These are phyloP conservation scores for Camillea tinctor DNA, from an alignment of 2,329 filamentous ascomycete species.

Conservation along the genomic window DNA sequence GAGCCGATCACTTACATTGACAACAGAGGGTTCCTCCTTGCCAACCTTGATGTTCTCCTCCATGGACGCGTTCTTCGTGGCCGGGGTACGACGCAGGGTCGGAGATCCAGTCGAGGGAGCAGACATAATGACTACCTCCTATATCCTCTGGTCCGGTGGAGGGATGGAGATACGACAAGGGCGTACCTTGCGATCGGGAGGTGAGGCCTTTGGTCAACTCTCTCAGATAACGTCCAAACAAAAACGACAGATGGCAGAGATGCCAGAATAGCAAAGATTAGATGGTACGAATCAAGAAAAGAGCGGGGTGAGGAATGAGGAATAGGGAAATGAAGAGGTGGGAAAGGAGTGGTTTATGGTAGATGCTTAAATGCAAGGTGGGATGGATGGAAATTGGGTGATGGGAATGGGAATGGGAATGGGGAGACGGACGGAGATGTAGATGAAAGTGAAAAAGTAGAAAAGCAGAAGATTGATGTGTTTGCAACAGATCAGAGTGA, in stretches of 20 bases:
- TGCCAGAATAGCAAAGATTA: slow-evolving; percentile 31
- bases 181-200: slow-evolving; percentile 1
- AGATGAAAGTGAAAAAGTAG: slow-evolving; percentile 1
- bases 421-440: too few relatives aligned
- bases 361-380: background rate
- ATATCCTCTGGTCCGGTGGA: background rate
- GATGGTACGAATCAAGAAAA: slow-evolving; percentile 25
- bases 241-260: slow-evolving; percentile 30
- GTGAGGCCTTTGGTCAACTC: slow-evolving; percentile 13
- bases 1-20: slow-evolving; percentile 33
- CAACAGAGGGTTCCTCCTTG: slow-evolving; percentile 35
- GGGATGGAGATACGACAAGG: background rate
- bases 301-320: slow-evolving; percentile 6
- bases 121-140: slow-evolving; percentile 36
- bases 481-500: slow-evolving; percentile 2
- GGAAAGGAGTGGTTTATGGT: slow-evolving; percentile 4
- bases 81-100: slow-evolving; percentile 35
- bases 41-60: slow-evolving; percentile 39
- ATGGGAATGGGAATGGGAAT: slow-evolving; percentile 1
- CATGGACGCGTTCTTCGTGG: slow-evolving; percentile 32
- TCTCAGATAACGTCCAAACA: slow-evolving; percentile 24
- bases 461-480: background rate
- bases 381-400: too few relatives aligned
- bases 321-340: background rate
- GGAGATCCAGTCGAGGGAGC: slow-evolving; percentile 42